Evolutionary conservation across 2,329 filamentous ascomycete genomes (phyloP).

Genomic region (Pestalotiopsis fici): DNA sequence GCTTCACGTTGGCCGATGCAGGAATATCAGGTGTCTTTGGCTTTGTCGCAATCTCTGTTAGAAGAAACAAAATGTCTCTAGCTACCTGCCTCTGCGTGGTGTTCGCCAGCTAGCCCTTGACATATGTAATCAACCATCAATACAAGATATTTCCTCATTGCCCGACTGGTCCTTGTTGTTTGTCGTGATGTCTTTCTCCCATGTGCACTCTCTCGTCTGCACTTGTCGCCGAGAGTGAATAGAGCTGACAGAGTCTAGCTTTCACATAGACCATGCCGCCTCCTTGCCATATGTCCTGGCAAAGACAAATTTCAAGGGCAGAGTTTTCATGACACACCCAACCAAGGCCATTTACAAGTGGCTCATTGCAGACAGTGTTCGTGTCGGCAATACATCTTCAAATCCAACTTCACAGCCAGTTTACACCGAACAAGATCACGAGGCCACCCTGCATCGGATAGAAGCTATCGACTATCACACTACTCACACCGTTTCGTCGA

Average conservation of each 20-base stretch:
- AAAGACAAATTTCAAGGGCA: constrained; percentile 95
- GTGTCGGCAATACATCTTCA: constrained; percentile 74
- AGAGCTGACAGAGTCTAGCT: constrained; percentile 57
- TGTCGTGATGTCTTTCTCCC: constrained; percentile 18
- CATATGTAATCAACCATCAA: constrained; percentile 40
- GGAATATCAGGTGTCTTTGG: constrained; percentile 21
- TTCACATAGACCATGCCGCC: constrained; percentile 97
- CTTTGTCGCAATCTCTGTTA: constrained; percentile 1
- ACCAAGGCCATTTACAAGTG: constrained; percentile 99
- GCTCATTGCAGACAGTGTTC: constrained; percentile 95
- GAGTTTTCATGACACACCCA: constrained; percentile 98
- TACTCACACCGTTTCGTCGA: constrained; percentile 94
- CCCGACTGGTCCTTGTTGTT: constrained; percentile 26
- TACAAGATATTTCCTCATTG: constrained; percentile 39
- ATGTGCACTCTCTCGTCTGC: neutral
- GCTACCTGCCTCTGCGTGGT: constrained; percentile 3
- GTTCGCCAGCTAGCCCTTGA: constrained; percentile 15
- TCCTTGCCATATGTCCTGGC: constrained; percentile 96
- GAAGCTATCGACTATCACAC: constrained; percentile 99
- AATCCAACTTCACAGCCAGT: constrained; percentile 71
- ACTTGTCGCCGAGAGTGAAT: neutral
- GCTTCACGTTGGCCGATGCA: constrained; percentile 19
- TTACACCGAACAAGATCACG: constrained; percentile 93
- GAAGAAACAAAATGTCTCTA: constrained; percentile 1
- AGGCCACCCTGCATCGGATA: constrained; percentile 90